These are phyloP conservation scores for Corymbia maculata DNA, from an alignment of 345 rosid species.

Conservation along the genomic window DNA sequence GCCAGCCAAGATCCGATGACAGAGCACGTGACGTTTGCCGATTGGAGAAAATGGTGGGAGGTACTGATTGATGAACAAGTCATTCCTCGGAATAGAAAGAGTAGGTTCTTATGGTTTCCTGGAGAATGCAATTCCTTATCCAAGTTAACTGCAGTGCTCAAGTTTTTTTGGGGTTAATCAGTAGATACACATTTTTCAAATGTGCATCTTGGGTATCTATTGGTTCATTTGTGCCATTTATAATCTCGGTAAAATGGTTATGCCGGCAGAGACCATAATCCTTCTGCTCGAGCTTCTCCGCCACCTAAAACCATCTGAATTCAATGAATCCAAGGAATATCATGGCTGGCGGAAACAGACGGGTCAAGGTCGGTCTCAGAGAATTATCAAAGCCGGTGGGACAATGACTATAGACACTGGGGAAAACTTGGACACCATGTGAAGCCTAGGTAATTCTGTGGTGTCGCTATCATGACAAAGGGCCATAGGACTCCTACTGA, in stretches of 20 bases:
- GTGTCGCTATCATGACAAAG: slow-evolving; percentile 67
- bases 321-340: slow-evolving; percentile 52
- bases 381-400: slow-evolving; percentile 24
- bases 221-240: neutral
- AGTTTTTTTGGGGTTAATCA: slow-evolving; percentile 30
- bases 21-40: neutral
- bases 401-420: slow-evolving; percentile 36
- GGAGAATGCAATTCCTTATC: neutral
- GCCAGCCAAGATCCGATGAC: neutral
- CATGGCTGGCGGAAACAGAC: slow-evolving; percentile 68
- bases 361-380: slow-evolving; percentile 29
- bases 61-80: neutral
- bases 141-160: slow-evolving; percentile 17
- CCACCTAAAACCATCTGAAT: slow-evolving; percentile 68
- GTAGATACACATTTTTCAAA: neutral
- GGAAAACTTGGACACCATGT: slow-evolving; percentile 64
- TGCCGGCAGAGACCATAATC: slow-evolving; percentile 68
- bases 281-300: slow-evolving; percentile 84
- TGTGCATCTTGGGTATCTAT: neutral
- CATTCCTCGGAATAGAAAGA: neutral
- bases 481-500: slow-evolving; percentile 39
- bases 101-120: neutral
- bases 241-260: slow-evolving; percentile 15
- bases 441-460: slow-evolving; percentile 45
- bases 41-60: neutral